Evolutionary conservation across 2,329 filamentous ascomycete species (phyloP).

Genomic region (Stagonosporopsis chrysanthemi): DNA sequence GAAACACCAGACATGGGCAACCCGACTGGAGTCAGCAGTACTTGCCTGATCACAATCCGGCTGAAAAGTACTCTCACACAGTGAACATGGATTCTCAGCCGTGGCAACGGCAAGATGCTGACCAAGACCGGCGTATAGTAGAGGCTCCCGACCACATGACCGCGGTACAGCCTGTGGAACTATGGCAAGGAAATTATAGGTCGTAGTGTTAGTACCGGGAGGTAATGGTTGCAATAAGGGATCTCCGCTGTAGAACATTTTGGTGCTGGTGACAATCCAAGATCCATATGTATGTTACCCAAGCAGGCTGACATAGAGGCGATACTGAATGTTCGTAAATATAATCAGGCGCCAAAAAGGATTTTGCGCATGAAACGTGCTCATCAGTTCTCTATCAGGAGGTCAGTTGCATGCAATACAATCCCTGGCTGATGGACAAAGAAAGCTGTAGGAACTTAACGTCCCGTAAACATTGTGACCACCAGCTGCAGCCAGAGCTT

Average conservation of each 20-base stretch:
- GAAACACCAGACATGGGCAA: not conserved
- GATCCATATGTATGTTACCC: not conserved
- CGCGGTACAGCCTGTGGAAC: slow-evolving; percentile 8
- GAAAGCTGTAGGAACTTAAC: no score
- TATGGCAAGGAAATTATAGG: slow-evolving; percentile 23
- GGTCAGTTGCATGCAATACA: no score
- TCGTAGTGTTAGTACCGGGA: not conserved
- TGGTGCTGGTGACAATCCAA: not conserved
- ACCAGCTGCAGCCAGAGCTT: no score
- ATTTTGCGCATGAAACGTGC: not conserved
- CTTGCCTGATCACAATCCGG: slow-evolving; percentile 5
- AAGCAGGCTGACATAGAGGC: not conserved
- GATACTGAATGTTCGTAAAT: not conserved
- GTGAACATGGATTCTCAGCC: slow-evolving; percentile 1
- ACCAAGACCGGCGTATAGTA: slow-evolving; percentile 3
- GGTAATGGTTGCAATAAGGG: not conserved
- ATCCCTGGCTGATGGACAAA: no score
- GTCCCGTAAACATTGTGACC: no score
- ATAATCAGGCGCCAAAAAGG: accelerated
- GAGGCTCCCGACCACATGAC: slow-evolving; percentile 9
- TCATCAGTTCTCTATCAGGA: not conserved
- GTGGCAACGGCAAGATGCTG: not conserved
- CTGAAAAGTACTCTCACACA: slow-evolving; percentile 7
- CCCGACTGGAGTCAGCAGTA: slow-evolving; percentile 3
- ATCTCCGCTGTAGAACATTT: not conserved